A percentile compares a stretch with the other conserved stretches of the same genome.
phyloP scores from a whole-genome alignment of 179 eudicot genomes.

The Spergularia azorica region DNA sequence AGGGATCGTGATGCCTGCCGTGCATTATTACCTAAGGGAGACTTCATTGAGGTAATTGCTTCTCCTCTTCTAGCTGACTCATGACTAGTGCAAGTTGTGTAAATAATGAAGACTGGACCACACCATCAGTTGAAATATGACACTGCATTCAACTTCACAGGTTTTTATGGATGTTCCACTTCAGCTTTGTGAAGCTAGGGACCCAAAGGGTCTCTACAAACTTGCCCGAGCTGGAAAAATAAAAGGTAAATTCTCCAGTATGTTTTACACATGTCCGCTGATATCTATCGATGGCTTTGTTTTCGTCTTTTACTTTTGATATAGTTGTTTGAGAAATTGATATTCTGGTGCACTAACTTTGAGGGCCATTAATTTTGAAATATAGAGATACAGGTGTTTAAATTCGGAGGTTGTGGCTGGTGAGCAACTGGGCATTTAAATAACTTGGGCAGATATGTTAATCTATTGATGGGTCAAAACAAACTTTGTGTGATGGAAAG shows the following conservation, averaged over 20 bases:
- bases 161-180: slow-evolving; percentile 93
- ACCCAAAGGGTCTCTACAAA: slow-evolving; percentile 93
- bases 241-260: slow-evolving; percentile 51
- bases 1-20: slow-evolving; percentile 74
- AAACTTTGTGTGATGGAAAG: neutral
- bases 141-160: slow-evolving; percentile 37
- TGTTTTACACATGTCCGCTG: slow-evolving; percentile 4
- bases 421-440: neutral
- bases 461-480: neutral
- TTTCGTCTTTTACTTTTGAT: slow-evolving; percentile 4
- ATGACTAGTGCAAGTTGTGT: slow-evolving; percentile 1
- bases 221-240: slow-evolving; percentile 91
- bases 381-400: neutral
- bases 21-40: slow-evolving; percentile 70
- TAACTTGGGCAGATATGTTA: neutral
- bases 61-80: slow-evolving; percentile 13
- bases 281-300: neutral
- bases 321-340: slow-evolving; percentile 1
- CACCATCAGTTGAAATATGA: slow-evolving; percentile 9
- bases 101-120: slow-evolving; percentile 6
- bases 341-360: neutral
- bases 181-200: slow-evolving; percentile 84
- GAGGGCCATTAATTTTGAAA: neutral
- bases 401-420: neutral
- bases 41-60: slow-evolving; percentile 78